These are phyloP conservation scores for Vairimorpha ceranae DNA, from an alignment of 371 early-diverging fungal species.

Conservation along the genomic window DNA sequence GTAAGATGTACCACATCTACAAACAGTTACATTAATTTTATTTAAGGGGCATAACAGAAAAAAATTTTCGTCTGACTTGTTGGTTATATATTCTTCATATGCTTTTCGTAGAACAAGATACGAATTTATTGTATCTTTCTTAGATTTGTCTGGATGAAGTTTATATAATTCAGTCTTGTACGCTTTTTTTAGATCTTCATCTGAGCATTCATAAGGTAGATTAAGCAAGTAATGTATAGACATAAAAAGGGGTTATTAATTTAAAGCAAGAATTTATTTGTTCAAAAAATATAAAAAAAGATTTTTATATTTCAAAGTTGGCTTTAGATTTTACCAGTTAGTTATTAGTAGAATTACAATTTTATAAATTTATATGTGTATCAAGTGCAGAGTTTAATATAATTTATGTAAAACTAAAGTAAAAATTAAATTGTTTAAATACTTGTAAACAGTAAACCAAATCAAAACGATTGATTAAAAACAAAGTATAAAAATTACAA, in stretches of 20 bases:
- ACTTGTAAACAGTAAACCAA: too few species aligned
- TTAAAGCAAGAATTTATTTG: neutral
- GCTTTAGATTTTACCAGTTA: too few species aligned
- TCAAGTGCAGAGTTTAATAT: neutral
- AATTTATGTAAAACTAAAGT: too few species aligned
- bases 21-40: neutral
- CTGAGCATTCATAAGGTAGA: neutral
- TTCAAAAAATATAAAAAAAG: too few species aligned
- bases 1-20: constrained; percentile 7
- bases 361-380: too few species aligned
- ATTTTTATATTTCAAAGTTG: too few species aligned
- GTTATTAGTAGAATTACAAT: too few species aligned
- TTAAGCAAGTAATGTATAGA: constrained; percentile 7
- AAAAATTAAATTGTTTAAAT: too few species aligned
- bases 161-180: constrained; percentile 1
- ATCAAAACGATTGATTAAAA: too few species aligned
- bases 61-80: constrained; percentile 1
- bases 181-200: neutral
- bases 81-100: constrained; percentile 4
- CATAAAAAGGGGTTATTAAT: neutral
- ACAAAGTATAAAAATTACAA: too few species aligned
- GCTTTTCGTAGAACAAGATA: neutral
- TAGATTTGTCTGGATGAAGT: constrained; percentile 5
- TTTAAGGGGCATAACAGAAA: neutral
- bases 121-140: neutral